phyloP scores from a whole-genome alignment of 345 rosid genomes.

The Syzygium oleosum region DNA sequence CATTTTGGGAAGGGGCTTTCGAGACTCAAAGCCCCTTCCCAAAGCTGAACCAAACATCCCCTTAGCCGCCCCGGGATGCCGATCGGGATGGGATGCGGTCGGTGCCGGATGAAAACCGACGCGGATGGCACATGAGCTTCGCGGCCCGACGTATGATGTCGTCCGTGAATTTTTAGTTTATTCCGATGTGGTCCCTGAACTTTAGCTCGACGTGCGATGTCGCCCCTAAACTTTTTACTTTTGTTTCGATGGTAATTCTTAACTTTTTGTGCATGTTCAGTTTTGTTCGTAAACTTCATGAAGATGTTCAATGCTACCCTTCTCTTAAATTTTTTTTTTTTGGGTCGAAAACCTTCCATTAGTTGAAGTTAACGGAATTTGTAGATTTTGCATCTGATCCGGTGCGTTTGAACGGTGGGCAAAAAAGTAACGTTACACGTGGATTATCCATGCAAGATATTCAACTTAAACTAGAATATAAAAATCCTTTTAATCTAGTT shows the following conservation, averaged over 20 bases:
- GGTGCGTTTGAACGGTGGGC: neutral
- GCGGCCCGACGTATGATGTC: accelerated
- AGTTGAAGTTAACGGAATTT: neutral
- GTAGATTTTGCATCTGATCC: neutral
- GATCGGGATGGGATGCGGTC: neutral
- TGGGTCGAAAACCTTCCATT: neutral
- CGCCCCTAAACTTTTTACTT: accelerated
- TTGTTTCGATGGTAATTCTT: accelerated
- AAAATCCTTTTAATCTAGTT: neutral
- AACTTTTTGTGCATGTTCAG: neutral
- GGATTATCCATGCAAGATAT: neutral
- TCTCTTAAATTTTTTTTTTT: no score
- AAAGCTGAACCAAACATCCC: no score
- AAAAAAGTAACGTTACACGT: neutral
- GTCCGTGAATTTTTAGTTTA: accelerated
- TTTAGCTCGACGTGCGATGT: accelerated
- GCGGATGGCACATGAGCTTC: accelerated
- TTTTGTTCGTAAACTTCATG: accelerated
- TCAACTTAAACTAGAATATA: neutral
- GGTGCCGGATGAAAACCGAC: accelerated
- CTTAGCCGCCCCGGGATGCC: neutral
- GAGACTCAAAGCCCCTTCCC: no score
- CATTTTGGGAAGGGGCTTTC: no score
- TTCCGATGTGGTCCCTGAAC: accelerated
- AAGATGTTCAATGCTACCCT: no score